Evolutionary conservation across 306 rosid genomes (phyloP).

Genomic region (Vigna nakashimae): DNA sequence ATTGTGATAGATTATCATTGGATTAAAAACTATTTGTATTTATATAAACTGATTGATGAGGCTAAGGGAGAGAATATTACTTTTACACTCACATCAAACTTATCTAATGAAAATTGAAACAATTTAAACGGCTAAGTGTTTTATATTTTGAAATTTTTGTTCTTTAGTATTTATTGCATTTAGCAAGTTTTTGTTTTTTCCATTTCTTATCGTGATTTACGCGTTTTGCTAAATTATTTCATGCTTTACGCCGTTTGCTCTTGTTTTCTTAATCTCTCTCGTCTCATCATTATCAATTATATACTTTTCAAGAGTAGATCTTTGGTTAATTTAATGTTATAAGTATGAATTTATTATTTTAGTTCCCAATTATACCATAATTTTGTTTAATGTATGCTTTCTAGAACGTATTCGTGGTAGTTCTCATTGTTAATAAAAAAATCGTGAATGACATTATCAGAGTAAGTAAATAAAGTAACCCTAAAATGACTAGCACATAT

Average conservation of each 20-base stretch:
- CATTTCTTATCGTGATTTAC: background rate
- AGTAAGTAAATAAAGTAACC: too few relatives aligned
- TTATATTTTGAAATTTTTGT: background rate
- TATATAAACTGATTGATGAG: background rate
- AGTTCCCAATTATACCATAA: background rate
- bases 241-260: background rate
- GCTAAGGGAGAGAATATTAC: background rate
- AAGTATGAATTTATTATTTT: background rate
- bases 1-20: background rate
- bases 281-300: background rate
- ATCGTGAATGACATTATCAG: background rate
- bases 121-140: too few relatives aligned
- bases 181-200: background rate
- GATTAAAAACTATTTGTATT: background rate
- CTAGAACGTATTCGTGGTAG: background rate
- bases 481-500: too few relatives aligned
- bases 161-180: too few relatives aligned
- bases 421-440: background rate
- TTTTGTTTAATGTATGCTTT: background rate
- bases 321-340: background rate
- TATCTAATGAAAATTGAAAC: background rate
- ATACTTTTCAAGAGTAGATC: background rate
- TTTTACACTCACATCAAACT: too few relatives aligned
- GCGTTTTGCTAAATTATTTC: background rate
- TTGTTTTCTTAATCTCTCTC: background rate